Evolutionary conservation across 352 stramenopile genomes (phyloP), one percentile per base, ranked within the genome.

Genomic region (Globisporangium sylvaticum): DNA sequence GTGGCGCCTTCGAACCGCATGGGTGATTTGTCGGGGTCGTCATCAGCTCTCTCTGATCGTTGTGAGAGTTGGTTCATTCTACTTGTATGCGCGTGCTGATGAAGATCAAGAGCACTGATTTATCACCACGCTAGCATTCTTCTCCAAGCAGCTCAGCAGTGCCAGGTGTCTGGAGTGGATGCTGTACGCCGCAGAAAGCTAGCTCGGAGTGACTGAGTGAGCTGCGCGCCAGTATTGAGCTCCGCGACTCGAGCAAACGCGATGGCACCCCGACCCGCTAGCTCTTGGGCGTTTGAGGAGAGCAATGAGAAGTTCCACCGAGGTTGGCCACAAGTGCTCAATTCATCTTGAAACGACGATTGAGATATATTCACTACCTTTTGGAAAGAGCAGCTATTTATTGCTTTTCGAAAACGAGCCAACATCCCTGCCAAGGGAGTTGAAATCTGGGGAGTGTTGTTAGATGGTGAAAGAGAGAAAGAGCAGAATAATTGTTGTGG

Each of bases 91-190:
- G 42, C 25, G 24, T 27, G 37, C 24, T 48, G 37, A 29, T 56
- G 53, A 5, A 24, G 37, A 44, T 60, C 32, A 24, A 46, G 53
- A 46, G 25, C 8, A 37, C 8, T 61, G 9, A 5, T 22, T 53
- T 57, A 68, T 6, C 27, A 55, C 25, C 54, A 12, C 54, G 10
- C 62, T 29, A 46, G 62, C 62, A 68, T 68, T 37, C 53, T 67
- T 57, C 31, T 67, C 24, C 24, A 25, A 24, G 25, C 48, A 56
- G 12, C 29, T 31, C 25, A 18, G 58, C 18, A 54, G 5, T 3
- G 18, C 0, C 25, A 29, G 1, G 42, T 9, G 18, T 1, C 24
- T 54, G 37, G 14, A 27, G 8, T 22, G 54, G 22, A 18, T 56
- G 39, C 24, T 55, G 58, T 18, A 29, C 39, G 10, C 20, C 18